These are phyloP conservation scores for Hyphopichia homilentoma DNA, from an alignment of 805 yeast species.

Conservation along the genomic window DNA sequence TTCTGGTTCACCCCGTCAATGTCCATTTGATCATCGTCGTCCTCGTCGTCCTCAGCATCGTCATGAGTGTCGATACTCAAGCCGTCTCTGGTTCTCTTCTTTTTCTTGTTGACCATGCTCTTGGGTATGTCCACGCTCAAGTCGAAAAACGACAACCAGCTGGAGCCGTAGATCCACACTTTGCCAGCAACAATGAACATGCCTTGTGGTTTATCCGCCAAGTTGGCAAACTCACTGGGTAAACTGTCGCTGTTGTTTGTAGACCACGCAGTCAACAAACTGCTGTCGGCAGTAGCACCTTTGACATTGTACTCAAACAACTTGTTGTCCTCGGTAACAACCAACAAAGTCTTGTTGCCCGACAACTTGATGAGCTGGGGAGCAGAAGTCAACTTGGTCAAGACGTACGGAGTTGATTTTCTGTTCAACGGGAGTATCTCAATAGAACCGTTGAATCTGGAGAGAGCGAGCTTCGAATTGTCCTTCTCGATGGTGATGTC, in stretches of 20 bases:
- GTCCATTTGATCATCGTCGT: conserved; percentile 25
- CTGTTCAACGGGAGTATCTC: conserved; percentile 41
- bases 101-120: conserved; percentile 20
- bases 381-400: conserved; percentile 57
- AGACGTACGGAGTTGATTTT: conserved; percentile 24
- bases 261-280: conserved; percentile 72
- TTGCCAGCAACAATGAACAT: conserved; percentile 50
- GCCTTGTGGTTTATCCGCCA: conserved; percentile 71
- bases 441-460: conserved; percentile 64
- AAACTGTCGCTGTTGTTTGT: conserved; percentile 67
- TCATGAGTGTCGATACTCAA: conserved; percentile 27
- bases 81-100: conserved; percentile 45
- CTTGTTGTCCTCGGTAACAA: conserved; percentile 70
- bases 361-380: conserved; percentile 65
- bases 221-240: conserved; percentile 58
- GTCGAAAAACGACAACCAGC: conserved; percentile 78
- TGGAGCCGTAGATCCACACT: conserved; percentile 85
- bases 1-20: conserved; percentile 9
- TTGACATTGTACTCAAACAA: conserved; percentile 61
- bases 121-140: conserved; percentile 53
- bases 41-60: conserved; percentile 20
- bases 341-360: conserved; percentile 47
- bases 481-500: conserved; percentile 47
- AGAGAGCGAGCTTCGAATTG: conserved; percentile 47
- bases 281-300: conserved; percentile 7